phyloP scores from a whole-genome alignment of 2,329 filamentous ascomycete genomes.

The Pseudogymnoascus sp. region DNA sequence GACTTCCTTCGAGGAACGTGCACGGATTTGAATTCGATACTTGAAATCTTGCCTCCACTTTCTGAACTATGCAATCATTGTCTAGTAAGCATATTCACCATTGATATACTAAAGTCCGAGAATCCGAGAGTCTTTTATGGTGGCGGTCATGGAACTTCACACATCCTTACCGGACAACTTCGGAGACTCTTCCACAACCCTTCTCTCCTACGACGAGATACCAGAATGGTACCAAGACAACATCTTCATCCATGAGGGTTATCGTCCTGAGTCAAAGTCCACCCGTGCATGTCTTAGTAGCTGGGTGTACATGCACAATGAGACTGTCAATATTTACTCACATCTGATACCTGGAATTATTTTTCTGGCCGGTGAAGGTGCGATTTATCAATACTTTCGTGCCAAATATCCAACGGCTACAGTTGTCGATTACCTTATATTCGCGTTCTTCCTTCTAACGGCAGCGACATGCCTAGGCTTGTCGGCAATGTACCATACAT shows the following conservation, averaged over 20 bases:
- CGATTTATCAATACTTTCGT: constrained; percentile 25
- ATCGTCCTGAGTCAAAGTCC: constrained; percentile 35
- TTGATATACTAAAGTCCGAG: neutral
- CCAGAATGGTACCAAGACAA: constrained; percentile 38
- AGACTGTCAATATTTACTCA: constrained; percentile 37
- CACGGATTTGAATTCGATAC: neutral
- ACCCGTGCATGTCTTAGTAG: constrained; percentile 31
- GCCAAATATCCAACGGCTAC: constrained; percentile 29
- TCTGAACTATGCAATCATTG: neutral
- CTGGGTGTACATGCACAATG: constrained; percentile 36
- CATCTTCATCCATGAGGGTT: constrained; percentile 34
- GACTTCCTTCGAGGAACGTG: neutral
- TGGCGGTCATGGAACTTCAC: neutral
- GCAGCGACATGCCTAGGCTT: constrained; percentile 31
- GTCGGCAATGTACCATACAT: constrained; percentile 33
- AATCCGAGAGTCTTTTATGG: neutral
- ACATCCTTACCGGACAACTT: neutral
- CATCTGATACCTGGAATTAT: constrained; percentile 37
- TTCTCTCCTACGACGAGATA: constrained; percentile 31
- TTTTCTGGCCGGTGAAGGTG: constrained; percentile 28
- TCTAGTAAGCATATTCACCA: neutral
- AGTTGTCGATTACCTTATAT: constrained; percentile 30
- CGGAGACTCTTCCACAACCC: constrained; percentile 13
- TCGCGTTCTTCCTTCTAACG: constrained; percentile 33
- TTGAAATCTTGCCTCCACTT: neutral